These are phyloP conservation scores for Aspergillus sp. DNA, from an alignment of 2,329 filamentous ascomycete species.

Conservation along the genomic window DNA sequence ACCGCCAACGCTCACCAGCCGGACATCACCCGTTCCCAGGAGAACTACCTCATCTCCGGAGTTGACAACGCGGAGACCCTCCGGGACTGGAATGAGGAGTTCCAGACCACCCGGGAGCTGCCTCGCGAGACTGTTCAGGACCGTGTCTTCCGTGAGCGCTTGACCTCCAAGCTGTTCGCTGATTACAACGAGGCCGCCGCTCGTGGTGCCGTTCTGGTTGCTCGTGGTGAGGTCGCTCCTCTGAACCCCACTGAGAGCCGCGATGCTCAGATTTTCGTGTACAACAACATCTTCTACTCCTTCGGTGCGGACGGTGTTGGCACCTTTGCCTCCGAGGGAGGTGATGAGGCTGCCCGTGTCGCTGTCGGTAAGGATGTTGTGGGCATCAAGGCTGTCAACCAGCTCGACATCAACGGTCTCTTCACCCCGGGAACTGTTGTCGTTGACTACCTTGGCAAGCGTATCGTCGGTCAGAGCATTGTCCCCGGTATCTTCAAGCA, in stretches of 20 bases:
- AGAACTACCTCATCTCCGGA: slow-evolving; percentile 85
- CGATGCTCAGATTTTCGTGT: slow-evolving; percentile 97
- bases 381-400: slow-evolving; percentile 92
- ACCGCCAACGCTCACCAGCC: slow-evolving; percentile 71
- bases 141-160: slow-evolving; percentile 88
- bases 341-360: slow-evolving; percentile 92
- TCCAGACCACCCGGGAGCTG: slow-evolving; percentile 93
- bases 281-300: slow-evolving; percentile 99
- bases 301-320: slow-evolving; percentile 97
- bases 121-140: slow-evolving; percentile 94
- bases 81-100: slow-evolving; percentile 98
- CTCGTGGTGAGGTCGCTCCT: slow-evolving; percentile 86
- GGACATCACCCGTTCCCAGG: slow-evolving; percentile 86
- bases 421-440: slow-evolving; percentile 96
- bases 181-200: slow-evolving; percentile 97
- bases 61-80: slow-evolving; percentile 92
- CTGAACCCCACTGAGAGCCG: slow-evolving; percentile 89
- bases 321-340: slow-evolving; percentile 93
- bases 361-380: slow-evolving; percentile 96
- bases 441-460: slow-evolving; percentile 94
- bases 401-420: slow-evolving; percentile 90
- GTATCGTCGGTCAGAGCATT: slow-evolving; percentile 95
- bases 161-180: slow-evolving; percentile 93
- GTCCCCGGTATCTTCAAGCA: slow-evolving; percentile 99
- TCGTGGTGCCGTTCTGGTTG: slow-evolving; percentile 86